phyloP scores from a whole-genome alignment of 257 asterid species.

The Paulownia fortunei region DNA sequence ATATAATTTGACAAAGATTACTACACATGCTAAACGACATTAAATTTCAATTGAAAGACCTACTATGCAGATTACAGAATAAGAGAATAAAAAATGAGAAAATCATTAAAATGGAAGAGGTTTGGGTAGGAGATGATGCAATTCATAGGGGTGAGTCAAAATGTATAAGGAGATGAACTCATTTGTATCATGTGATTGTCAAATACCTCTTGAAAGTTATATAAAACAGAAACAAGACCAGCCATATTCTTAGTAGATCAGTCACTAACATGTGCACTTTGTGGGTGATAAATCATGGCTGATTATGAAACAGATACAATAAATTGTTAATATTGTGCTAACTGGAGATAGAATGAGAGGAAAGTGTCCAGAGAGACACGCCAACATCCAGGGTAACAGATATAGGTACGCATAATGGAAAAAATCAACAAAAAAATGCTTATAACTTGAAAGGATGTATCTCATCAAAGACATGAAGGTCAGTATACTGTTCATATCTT shows the following conservation, averaged over 20 bases:
- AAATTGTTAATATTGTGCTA: not conserved
- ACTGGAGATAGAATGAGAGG: not conserved
- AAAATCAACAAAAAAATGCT: not conserved
- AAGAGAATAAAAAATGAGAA: no score
- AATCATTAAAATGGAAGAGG: not conserved
- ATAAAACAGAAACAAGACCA: conserved; percentile 6
- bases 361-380: not conserved
- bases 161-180: not conserved
- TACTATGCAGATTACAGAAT: not conserved
- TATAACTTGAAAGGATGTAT: not conserved
- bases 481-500: not conserved
- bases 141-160: not conserved
- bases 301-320: not conserved
- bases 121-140: not conserved
- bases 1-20: not conserved
- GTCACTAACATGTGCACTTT: not conserved
- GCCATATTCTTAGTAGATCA: not conserved
- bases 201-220: not conserved
- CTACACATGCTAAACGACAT: not conserved
- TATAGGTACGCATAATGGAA: not conserved
- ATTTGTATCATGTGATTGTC: not conserved
- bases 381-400: not conserved
- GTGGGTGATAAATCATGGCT: not conserved
- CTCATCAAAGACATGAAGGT: not conserved
- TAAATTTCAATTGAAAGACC: not conserved